Evolutionary conservation across 192 early-diverging fungal species (phyloP).

Genomic region (Backusella sp.): DNA sequence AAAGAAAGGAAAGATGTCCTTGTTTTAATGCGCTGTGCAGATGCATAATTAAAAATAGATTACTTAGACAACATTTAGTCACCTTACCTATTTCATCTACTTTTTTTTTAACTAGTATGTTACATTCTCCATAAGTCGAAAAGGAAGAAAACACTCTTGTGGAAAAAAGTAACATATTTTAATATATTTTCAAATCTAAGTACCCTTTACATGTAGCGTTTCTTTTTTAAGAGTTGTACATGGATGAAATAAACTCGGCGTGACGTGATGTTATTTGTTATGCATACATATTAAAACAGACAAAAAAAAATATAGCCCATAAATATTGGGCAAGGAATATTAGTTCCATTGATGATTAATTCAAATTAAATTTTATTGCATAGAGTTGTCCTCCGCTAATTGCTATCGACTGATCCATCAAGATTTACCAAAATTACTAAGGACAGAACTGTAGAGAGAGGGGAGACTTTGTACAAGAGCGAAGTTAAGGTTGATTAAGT

Average conservation of each 20-base stretch:
- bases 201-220: not conserved
- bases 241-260: not conserved
- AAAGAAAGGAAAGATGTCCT: too few species aligned
- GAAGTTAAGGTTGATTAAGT: not conserved
- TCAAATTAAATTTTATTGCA: not conserved
- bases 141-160: not conserved
- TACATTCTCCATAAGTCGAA: not conserved
- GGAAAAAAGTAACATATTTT: not conserved
- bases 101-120: not conserved
- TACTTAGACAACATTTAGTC: too few species aligned
- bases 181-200: not conserved
- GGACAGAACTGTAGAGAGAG: too few species aligned
- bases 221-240: not conserved
- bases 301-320: not conserved
- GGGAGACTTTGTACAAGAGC: not conserved
- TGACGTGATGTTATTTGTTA: not conserved
- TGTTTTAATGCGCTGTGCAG: not conserved
- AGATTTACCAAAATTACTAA: too few species aligned
- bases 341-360: not conserved
- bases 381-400: not conserved
- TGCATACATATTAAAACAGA: not conserved
- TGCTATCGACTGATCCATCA: too few species aligned
- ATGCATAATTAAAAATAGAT: not conserved
- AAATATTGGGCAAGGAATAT: not conserved
- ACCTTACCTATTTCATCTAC: not conserved